Percentiles rank a stretch among this genome's conserved stretches.
phyloP scores from a whole-genome alignment of 306 rosid genomes.

The Alnus glutinosa region DNA sequence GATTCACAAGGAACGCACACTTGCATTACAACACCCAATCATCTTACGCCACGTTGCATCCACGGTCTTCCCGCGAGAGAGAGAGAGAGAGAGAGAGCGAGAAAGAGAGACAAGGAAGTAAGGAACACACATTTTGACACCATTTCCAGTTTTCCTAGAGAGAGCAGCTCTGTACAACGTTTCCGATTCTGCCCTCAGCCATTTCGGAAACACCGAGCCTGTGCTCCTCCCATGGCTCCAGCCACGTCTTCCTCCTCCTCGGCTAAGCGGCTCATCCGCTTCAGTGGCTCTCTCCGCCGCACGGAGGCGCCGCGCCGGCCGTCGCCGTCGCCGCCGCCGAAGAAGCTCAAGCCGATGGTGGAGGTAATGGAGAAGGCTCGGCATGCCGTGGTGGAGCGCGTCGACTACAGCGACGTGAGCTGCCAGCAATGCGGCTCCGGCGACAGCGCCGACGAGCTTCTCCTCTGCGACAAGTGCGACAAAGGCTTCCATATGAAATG shows the following conservation, averaged over 20 bases:
- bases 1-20: not conserved
- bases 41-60: not conserved
- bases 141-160: constrained; percentile 25
- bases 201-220: constrained; percentile 15
- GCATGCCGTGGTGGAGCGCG: constrained; percentile 44
- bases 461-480: constrained; percentile 80
- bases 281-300: constrained; percentile 41
- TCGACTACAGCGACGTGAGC: constrained; percentile 41
- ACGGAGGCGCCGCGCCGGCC: constrained; percentile 46
- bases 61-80: not conserved
- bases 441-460: constrained; percentile 64
- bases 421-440: constrained; percentile 78
- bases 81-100: not conserved
- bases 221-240: constrained; percentile 54
- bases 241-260: constrained; percentile 39
- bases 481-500: constrained; percentile 86
- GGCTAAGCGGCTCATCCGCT: constrained; percentile 46
- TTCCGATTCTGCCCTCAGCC: constrained; percentile 38
- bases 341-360: constrained; percentile 47
- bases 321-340: constrained; percentile 23
- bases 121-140: constrained; percentile 5
- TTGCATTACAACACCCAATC: not conserved
- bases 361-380: constrained; percentile 60
- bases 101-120: not conserved
- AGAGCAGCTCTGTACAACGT: not conserved